Percentiles rank a stretch among this genome's conserved stretches.
Evolutionary conservation across 768 basidiomycete species (phyloP).

Genomic region (Tulasnella sp.): DNA sequence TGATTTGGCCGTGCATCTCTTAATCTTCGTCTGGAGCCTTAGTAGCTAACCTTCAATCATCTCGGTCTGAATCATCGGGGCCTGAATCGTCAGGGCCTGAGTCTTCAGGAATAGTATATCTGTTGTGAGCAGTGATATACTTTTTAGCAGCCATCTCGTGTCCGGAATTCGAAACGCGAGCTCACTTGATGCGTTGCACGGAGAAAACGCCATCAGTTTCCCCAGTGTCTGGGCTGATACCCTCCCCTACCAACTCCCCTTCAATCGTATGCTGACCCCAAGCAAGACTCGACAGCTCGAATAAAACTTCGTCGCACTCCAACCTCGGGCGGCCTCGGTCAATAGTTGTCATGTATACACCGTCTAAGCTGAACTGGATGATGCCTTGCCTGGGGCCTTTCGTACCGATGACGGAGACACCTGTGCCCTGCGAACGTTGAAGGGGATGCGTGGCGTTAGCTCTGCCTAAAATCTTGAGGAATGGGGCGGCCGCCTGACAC

Average conservation of each 20-base stretch:
- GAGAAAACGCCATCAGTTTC: background rate
- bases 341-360: background rate
- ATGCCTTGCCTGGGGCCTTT: background rate
- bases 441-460: background rate
- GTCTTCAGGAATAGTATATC: background rate
- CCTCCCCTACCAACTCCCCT: background rate
- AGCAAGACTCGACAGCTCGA: background rate
- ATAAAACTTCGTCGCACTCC: conserved; percentile 11
- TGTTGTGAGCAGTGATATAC: background rate
- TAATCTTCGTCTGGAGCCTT: too few species aligned
- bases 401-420: conserved; percentile 14
- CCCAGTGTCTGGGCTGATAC: background rate
- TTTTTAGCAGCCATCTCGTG: background rate
- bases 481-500: too few species aligned
- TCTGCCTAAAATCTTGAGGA: too few species aligned
- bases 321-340: background rate
- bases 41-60: too few species aligned
- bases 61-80: too few species aligned
- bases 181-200: background rate
- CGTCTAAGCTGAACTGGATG: conserved; percentile 16
- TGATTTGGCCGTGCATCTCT: too few species aligned
- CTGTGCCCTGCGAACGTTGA: conserved; percentile 11
- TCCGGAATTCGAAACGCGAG: background rate
- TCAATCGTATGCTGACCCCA: background rate
- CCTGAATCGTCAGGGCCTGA: too few species aligned